Base-by-base conservation (phyloP, 2,329 filamentous ascomycete species). In the Pestalotiopsis sp. region DNA sequence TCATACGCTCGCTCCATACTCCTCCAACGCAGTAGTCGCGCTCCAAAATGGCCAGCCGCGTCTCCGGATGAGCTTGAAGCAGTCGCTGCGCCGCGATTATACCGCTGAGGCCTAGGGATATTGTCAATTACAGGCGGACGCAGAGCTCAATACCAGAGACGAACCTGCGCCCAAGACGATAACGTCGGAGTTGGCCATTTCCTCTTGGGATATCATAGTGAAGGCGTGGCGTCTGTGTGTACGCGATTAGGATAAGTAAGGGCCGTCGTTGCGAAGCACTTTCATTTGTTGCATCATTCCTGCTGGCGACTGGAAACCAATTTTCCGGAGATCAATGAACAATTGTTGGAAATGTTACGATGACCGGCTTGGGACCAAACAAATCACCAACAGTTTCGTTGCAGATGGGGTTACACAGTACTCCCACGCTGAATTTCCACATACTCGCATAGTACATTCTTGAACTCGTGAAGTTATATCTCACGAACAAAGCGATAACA, bases 1-100 rank as follows among this genome's bases (percentile, higher is more conserved):
- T 63, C 66, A 13, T 70, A 73, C 71, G 69, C 62, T 72, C 57
- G 64, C 66, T 72, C 71, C 71, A 73, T 67, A 73, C 70, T 59
- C 70, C 70, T 64, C 71, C 71, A 5, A 73, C 68, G 67, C 71
- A 73, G 57, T 70, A 70, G 60, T 73, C 71, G 59, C 70, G 70
- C 68, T 73, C 69, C 23, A 73, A 41, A 27, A 73, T 73, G 64
- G 69, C 68, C 12, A 73, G 62, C 45, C 60, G 69, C 56, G 67
- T 73, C 62, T 72, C 68, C 25, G 70, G 71, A 64, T 73, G 71
- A 41, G 69, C 71, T 58, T 72, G 68, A 49, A 73, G 71, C 31
- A 73, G 67, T 58, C 68, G 68, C 49, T 71, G 69, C n/a, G 69
- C 69, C 52, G 68, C 68, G 68, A 72, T 68, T 58, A 72, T 72